Evolutionary conservation across 257 asterid genomes (phyloP).

Genomic region (Solanum ahanhuiri): DNA sequence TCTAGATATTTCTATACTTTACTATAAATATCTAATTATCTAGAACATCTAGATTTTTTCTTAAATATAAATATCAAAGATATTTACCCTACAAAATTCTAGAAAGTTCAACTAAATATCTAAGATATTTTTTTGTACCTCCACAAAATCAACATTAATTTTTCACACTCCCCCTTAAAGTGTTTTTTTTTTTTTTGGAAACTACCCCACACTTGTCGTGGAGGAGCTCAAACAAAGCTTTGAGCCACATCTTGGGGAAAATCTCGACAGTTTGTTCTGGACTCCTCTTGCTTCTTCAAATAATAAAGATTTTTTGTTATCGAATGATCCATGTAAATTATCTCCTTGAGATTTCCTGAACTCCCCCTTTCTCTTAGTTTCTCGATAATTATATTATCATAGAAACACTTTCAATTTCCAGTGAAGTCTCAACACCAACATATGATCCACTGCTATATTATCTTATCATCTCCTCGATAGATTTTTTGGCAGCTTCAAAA

Average conservation of each 20-base stretch:
- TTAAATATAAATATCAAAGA: no score
- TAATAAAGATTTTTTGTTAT: no score
- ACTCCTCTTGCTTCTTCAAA: not conserved
- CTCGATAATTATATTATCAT: not conserved
- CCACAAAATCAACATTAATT: no score
- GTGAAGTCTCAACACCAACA: not conserved
- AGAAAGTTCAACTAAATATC: no score
- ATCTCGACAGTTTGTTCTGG: rapidly evolving
- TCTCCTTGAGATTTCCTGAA: not conserved
- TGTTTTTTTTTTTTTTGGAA: no score
- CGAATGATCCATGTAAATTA: not conserved
- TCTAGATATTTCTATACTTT: no score
- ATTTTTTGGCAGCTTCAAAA: not conserved
- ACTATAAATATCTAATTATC: no score
- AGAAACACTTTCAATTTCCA: not conserved
- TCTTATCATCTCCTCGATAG: not conserved
- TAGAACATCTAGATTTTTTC: no score
- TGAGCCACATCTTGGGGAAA: not conserved
- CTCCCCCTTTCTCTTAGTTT: not conserved
- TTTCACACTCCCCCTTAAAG: not conserved
- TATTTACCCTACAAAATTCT: no score
- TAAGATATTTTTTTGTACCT: no score
- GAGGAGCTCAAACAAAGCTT: not conserved
- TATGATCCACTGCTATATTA: not conserved
- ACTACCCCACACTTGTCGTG: not conserved